These are phyloP conservation scores for Kluyveromyces sp. DNA, from an alignment of 1,139 yeast species.

Conservation along the genomic window DNA sequence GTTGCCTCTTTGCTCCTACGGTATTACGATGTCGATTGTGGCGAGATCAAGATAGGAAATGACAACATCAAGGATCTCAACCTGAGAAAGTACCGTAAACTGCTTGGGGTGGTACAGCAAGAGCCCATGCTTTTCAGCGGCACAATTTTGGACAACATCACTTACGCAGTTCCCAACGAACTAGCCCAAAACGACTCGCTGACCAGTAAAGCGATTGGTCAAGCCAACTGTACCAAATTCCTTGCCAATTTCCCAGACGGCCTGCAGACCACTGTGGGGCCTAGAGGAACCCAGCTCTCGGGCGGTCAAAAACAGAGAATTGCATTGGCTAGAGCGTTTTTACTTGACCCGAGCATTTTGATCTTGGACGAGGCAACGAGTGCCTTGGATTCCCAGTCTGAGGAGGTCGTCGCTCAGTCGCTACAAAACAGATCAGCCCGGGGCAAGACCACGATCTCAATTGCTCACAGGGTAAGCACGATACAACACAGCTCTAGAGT, in stretches of 20 bases:
- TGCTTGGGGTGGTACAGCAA: slow-evolving; percentile 82
- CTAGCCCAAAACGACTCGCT: slow-evolving; percentile 37
- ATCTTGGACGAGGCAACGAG: slow-evolving; percentile 77
- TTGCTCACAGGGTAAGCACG: slow-evolving; percentile 87
- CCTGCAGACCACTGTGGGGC: slow-evolving; percentile 75
- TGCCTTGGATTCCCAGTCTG: slow-evolving; percentile 71
- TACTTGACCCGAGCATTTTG: slow-evolving; percentile 59
- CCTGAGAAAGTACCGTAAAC: slow-evolving; percentile 62
- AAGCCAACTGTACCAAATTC: slow-evolving; percentile 69
- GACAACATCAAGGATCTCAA: slow-evolving; percentile 56
- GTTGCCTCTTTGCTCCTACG: slow-evolving; percentile 67
- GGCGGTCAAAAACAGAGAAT: slow-evolving; percentile 92
- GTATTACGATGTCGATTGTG: slow-evolving; percentile 56
- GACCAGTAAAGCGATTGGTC: slow-evolving; percentile 25
- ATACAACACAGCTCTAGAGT: slow-evolving; percentile 67
- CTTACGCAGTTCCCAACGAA: slow-evolving; percentile 53
- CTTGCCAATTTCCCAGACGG: slow-evolving; percentile 73
- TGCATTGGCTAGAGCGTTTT: slow-evolving; percentile 75
- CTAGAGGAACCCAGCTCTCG: slow-evolving; percentile 70
- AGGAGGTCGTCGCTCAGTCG: slow-evolving; percentile 56
- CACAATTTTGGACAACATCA: slow-evolving; percentile 68
- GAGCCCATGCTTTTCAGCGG: slow-evolving; percentile 81
- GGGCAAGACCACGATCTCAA: slow-evolving; percentile 79
- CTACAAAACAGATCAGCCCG: slow-evolving; percentile 56
- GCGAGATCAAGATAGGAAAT: slow-evolving; percentile 63